phyloP scores from a whole-genome alignment of 2,329 filamentous ascomycete genomes.

The Aspergillus quadrilineatus region DNA sequence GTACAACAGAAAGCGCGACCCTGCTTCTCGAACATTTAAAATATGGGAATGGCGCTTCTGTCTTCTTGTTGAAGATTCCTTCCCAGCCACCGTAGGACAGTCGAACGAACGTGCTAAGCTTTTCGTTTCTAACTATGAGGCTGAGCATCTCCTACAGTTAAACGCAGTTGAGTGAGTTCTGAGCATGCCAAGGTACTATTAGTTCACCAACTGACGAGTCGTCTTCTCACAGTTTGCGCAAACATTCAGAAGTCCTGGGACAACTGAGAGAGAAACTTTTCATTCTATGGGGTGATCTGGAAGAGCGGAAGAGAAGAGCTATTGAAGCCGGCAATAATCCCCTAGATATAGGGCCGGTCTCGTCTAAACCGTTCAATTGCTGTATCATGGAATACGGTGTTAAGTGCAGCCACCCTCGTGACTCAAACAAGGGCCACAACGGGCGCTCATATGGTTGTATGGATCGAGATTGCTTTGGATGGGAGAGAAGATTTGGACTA shows the following conservation, averaged over 20 bases:
- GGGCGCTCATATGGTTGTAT: conserved; percentile 35
- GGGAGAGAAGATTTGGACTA: conserved; percentile 64
- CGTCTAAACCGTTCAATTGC: conserved; percentile 65
- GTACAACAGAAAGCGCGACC: conserved; percentile 4
- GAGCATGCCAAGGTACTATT: background rate
- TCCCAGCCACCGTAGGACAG: conserved; percentile 34
- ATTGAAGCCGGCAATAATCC: conserved; percentile 23
- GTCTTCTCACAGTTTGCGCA: conserved; percentile 53
- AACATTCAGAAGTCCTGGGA: conserved; percentile 50
- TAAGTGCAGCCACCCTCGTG: conserved; percentile 30
- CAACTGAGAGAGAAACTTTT: conserved; percentile 69
- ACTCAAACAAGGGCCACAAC: conserved; percentile 41
- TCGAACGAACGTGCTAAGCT: conserved; percentile 61
- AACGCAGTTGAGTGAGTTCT: conserved; percentile 55
- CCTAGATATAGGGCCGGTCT: conserved; percentile 31
- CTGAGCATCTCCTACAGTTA: conserved; percentile 56
- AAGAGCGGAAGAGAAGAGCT: conserved; percentile 61
- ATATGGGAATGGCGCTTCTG: conserved; percentile 83
- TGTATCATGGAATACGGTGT: conserved; percentile 72
- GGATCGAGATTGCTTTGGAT: conserved; percentile 48
- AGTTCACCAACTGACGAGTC: conserved; percentile 1
- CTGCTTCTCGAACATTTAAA: conserved; percentile 25
- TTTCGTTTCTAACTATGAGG: conserved; percentile 62
- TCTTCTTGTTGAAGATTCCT: conserved; percentile 72
- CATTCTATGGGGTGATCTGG: conserved; percentile 80